Conservation (phyloP, 345 rosid genomes). For the Sapria himalayana region DNA sequence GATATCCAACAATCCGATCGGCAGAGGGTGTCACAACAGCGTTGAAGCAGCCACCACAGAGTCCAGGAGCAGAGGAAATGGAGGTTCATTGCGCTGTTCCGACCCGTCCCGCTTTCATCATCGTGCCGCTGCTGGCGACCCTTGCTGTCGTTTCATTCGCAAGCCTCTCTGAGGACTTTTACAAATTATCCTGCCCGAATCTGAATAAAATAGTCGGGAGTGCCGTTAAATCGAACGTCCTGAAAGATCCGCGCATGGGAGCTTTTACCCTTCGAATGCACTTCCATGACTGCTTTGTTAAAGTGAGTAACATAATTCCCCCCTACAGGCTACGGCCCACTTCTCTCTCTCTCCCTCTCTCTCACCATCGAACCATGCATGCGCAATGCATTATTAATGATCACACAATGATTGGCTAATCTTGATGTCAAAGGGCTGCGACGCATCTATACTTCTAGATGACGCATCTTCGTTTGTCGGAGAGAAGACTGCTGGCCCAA, state of each 20-base stretch:
- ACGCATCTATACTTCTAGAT: conserved; percentile 60
- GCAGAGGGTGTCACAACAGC: too few species aligned
- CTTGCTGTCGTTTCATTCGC: too few species aligned
- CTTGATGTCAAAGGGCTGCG: conserved; percentile 30
- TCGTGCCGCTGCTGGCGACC: too few species aligned
- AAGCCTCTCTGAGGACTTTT: conserved; percentile 48
- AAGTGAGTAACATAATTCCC: conserved; percentile 19
- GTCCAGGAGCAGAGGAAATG: too few species aligned
- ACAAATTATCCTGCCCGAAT: conserved; percentile 67
- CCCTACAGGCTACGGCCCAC: neutral
- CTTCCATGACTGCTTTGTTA: conserved; percentile 92
- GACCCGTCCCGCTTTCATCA: too few species aligned
- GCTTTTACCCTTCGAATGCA: conserved; percentile 88
- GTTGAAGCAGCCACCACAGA: too few species aligned
- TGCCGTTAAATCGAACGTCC: conserved; percentile 36
- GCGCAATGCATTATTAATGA: too few species aligned
- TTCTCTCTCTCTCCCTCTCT: neutral
- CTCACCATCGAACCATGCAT: too few species aligned
- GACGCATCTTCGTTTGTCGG: conserved; percentile 39
- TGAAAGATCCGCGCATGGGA: conserved; percentile 44
- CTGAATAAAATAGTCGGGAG: conserved; percentile 53
- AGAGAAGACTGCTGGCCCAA: conserved; percentile 50
- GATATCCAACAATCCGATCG: too few species aligned
- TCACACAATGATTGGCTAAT: neutral
- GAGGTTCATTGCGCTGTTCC: too few species aligned